Percentiles rank a stretch among this genome's conserved stretches.
Conservation (phyloP, 2,329 filamentous ascomycete genomes). For the Aspergillus tubingensis region DNA sequence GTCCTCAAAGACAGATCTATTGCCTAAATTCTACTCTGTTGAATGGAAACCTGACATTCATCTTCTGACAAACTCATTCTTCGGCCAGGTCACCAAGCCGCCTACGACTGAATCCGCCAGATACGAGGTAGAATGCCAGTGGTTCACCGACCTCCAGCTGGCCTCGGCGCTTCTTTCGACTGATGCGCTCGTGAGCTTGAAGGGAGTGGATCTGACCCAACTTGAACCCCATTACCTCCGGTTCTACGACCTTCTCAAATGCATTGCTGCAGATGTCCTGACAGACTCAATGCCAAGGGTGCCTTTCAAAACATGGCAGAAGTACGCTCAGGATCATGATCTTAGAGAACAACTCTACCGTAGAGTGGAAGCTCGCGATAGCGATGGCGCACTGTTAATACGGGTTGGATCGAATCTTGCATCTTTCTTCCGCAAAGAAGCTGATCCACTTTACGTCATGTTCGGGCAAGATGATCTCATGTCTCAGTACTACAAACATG, state of each 20-base stretch:
- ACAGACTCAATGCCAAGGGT: slow-evolving; percentile 28
- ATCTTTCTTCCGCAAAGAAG: slow-evolving; percentile 28
- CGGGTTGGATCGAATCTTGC: slow-evolving; percentile 36
- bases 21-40: slow-evolving; percentile 13
- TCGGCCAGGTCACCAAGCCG: neutral
- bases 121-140: slow-evolving; percentile 15
- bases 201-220: slow-evolving; percentile 7
- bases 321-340: slow-evolving; percentile 17
- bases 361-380: slow-evolving; percentile 25
- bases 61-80: neutral
- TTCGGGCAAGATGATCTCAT: slow-evolving; percentile 36
- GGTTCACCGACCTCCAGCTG: slow-evolving; percentile 31
- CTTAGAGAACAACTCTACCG: slow-evolving; percentile 27
- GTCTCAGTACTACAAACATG: slow-evolving; percentile 31
- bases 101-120: neutral
- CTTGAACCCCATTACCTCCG: slow-evolving; percentile 30
- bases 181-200: slow-evolving; percentile 21
- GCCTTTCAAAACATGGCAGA: slow-evolving; percentile 24
- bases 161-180: slow-evolving; percentile 31
- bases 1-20: neutral
- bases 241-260: slow-evolving; percentile 34
- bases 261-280: slow-evolving; percentile 20
- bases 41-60: slow-evolving; percentile 28
- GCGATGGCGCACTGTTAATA: slow-evolving; percentile 33
- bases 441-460: slow-evolving; percentile 37